Evolutionary conservation across 1,284 basidiomycete genomes (phyloP).

Genomic region (Apiotrichum akiyoshidainum): DNA sequence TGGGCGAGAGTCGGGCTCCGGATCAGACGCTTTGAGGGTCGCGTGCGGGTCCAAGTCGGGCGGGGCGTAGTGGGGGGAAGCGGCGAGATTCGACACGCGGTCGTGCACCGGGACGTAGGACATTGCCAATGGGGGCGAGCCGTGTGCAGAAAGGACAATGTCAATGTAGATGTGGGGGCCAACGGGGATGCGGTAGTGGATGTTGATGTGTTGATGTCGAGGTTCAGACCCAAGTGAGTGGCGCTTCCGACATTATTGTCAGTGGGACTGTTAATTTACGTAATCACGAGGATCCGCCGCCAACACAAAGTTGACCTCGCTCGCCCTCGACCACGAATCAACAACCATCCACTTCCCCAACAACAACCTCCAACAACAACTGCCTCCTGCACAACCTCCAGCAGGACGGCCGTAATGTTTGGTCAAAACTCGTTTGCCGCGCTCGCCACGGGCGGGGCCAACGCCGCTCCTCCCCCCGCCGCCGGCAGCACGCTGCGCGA

Average conservation of each 20-base stretch:
- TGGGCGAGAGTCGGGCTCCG: slow-evolving; percentile 1
- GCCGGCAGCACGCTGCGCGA: slow-evolving; percentile 29
- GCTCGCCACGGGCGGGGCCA: slow-evolving; percentile 30
- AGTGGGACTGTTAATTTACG: too few species aligned
- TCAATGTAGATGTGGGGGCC: too few species aligned
- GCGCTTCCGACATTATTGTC: too few species aligned
- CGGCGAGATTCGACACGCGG: slow-evolving; percentile 19
- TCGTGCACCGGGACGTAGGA: slow-evolving; percentile 40
- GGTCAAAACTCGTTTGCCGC: slow-evolving; percentile 37
- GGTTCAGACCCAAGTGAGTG: too few species aligned
- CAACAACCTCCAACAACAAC: not conserved
- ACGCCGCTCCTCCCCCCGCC: slow-evolving; percentile 17
- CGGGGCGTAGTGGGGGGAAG: slow-evolving; percentile 29
- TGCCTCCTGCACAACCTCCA: not conserved
- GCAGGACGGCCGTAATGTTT: slow-evolving; percentile 23
- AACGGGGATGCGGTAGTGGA: not conserved
- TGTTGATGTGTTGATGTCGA: too few species aligned
- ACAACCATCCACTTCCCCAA: not conserved
- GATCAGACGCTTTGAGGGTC: slow-evolving; percentile 1
- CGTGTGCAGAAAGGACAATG: too few species aligned
- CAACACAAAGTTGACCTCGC: not conserved
- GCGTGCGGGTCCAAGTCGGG: slow-evolving; percentile 34
- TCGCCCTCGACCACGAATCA: not conserved
- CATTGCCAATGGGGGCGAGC: slow-evolving; percentile 7
- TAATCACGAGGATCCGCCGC: too few species aligned